These are phyloP conservation scores for Waitea zeae DNA, from an alignment of 1,284 basidiomycete species.

Conservation along the genomic window DNA sequence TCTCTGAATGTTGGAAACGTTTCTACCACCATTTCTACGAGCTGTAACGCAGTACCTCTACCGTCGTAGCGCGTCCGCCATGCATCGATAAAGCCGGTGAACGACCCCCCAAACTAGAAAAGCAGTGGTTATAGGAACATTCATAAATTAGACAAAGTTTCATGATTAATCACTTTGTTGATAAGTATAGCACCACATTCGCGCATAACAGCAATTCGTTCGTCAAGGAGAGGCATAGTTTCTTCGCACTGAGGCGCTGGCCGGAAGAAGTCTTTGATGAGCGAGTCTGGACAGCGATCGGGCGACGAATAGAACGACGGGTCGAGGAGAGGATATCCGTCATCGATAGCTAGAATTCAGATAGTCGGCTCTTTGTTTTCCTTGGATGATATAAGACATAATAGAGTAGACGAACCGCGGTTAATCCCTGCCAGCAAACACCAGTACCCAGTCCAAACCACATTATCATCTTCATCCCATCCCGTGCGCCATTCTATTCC, in stretches of 20 bases:
- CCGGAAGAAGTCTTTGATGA: slow-evolving; percentile 52
- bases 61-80: slow-evolving; percentile 34
- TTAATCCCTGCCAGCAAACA: slow-evolving; percentile 63
- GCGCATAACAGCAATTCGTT: slow-evolving; percentile 57
- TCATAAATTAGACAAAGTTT: no score
- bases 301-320: slow-evolving; percentile 60
- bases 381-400: no score
- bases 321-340: slow-evolving; percentile 55
- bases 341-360: slow-evolving; percentile 38
- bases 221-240: slow-evolving; percentile 41
- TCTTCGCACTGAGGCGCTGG: slow-evolving; percentile 38
- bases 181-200: slow-evolving; percentile 53
- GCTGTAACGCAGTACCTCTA: slow-evolving; percentile 46
- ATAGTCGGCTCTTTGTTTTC: no score
- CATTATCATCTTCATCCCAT: slow-evolving; percentile 34
- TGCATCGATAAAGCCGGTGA: slow-evolving; percentile 40
- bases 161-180: background rate
- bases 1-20: slow-evolving; percentile 66
- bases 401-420: slow-evolving; percentile 34
- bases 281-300: slow-evolving; percentile 39
- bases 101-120: slow-evolving; percentile 59
- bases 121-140: slow-evolving; percentile 22
- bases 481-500: slow-evolving; percentile 59
- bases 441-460: slow-evolving; percentile 72
- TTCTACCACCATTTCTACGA: slow-evolving; percentile 52